A percentile compares a stretch with the other conserved stretches of the same genome.
These are phyloP conservation scores for Coelastrella sp. DNA, from an alignment of 139 green algal genomes.

Conservation along the genomic window DNA sequence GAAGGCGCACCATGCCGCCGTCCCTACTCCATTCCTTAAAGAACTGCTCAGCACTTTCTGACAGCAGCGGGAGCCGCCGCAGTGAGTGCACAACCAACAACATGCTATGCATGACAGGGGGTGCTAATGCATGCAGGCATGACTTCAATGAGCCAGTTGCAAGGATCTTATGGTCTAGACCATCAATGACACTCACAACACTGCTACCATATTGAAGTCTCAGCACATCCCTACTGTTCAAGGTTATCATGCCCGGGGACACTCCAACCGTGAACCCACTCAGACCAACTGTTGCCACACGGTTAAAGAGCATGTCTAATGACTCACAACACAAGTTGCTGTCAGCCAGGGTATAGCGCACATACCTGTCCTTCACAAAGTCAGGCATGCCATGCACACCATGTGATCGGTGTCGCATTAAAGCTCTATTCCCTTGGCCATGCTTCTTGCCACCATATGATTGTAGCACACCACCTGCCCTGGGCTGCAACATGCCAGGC, in stretches of 20 bases:
- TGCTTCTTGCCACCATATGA: not conserved
- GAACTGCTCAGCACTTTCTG: not conserved
- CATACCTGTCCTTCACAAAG: not conserved
- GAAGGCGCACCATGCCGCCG: not conserved
- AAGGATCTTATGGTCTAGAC: not conserved
- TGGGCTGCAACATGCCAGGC: not conserved
- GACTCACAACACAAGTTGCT: not conserved
- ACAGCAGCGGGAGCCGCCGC: not conserved
- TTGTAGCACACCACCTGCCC: not conserved
- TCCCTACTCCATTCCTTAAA: not conserved
- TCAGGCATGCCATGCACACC: not conserved
- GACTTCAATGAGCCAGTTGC: not conserved
- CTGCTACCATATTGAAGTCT: not conserved
- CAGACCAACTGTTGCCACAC: not conserved
- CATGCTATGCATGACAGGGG: not conserved
- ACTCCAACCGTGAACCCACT: not conserved
- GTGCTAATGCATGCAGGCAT: constrained; percentile 1
- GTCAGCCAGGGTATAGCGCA: not conserved
- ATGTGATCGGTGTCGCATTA: not conserved
- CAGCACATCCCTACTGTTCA: constrained; percentile 13
- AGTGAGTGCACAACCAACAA: not conserved
- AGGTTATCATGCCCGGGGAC: not conserved
- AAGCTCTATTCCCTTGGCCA: not conserved
- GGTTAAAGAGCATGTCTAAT: not conserved
- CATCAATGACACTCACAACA: not conserved